phyloP scores from a whole-genome alignment of 108 stramenopile genomes.

The Fragilariopsis cylindrus region DNA sequence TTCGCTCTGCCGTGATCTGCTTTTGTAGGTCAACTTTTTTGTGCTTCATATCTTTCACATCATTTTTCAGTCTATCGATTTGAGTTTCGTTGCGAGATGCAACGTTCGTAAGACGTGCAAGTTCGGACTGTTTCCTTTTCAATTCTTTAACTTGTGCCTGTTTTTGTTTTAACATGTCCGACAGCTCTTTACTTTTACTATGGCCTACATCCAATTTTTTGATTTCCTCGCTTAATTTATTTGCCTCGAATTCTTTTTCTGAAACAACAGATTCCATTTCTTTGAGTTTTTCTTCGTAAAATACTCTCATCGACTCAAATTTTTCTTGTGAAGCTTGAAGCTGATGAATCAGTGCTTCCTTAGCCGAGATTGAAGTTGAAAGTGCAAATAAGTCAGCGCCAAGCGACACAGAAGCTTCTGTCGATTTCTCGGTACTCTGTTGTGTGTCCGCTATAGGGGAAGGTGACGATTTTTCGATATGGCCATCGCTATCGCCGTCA shows the following conservation, averaged over 20 bases:
- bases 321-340: constrained; percentile 49
- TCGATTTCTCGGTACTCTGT: background rate
- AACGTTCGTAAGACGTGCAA: constrained; percentile 46
- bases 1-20: constrained; percentile 38
- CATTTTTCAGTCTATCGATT: constrained; percentile 35
- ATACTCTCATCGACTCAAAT: constrained; percentile 58
- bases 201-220: constrained; percentile 29
- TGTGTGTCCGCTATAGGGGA: background rate
- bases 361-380: constrained; percentile 47
- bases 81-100: constrained; percentile 54
- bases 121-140: constrained; percentile 42
- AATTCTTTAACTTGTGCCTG: constrained; percentile 49
- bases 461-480: background rate
- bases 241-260: constrained; percentile 46
- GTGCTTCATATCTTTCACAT: constrained; percentile 51
- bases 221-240: constrained; percentile 41
- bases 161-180: constrained; percentile 41
- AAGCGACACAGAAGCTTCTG: constrained; percentile 10
- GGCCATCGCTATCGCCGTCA: background rate
- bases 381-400: constrained; percentile 49
- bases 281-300: constrained; percentile 53
- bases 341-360: constrained; percentile 62
- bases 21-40: constrained; percentile 58
- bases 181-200: constrained; percentile 25
- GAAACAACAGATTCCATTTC: constrained; percentile 49